Base-by-base conservation (phyloP, 164 flowering plant species). In the Nymphaea thermarum region DNA sequence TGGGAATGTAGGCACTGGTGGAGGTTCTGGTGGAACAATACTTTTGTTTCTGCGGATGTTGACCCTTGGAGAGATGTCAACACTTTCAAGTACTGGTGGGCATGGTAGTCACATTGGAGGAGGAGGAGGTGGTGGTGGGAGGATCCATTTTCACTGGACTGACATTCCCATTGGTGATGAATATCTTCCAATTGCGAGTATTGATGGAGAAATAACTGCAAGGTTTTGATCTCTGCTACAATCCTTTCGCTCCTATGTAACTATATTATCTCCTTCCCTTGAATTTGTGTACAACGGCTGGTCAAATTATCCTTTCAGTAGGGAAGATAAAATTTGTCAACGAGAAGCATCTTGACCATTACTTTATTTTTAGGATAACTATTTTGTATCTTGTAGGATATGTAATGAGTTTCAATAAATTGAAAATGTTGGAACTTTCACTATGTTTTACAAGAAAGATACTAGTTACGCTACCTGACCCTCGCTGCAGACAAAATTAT, bases 11-110 rank as follows among this genome's bases (percentile, higher is more conserved):
- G 89, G 88, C 41, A 80, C 89, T 16, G 98, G 98, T 5, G 98
- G 98, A 77, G 98, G 96, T 70, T 87, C 98, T 69, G 98, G 98
- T 73, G 98, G 98, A 77, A 87, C 91, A 25, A 81, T 94, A 75
- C 89, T 94, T 73, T 71, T 94, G 69, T 94, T 94, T 82, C 71
- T 91, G 75, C 84, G 69, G 51, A 68, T 81, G 43, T 47, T 91
- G 66, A 73, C 68, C 16, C 82, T 91, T 68, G 81, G 85, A 16
- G 75, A 83, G 43, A 75, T 78, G 71, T 80, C 96, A 41, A 43
- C 68, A 61, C 71, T 94, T 73, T 91, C 98, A 65, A 79, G 85
- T 73, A 77, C 71, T 80, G 97, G 98, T 60, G 98, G 98, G 60
- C 78, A 77, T 77, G 96, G 97, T 66, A 80, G 86, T 78, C 82